Evolutionary conservation across 225 moss, liverwort and hornwort species (phyloP), one percentile per base, ranked within the genome.

Genomic region (Pleurozium schreberi): DNA sequence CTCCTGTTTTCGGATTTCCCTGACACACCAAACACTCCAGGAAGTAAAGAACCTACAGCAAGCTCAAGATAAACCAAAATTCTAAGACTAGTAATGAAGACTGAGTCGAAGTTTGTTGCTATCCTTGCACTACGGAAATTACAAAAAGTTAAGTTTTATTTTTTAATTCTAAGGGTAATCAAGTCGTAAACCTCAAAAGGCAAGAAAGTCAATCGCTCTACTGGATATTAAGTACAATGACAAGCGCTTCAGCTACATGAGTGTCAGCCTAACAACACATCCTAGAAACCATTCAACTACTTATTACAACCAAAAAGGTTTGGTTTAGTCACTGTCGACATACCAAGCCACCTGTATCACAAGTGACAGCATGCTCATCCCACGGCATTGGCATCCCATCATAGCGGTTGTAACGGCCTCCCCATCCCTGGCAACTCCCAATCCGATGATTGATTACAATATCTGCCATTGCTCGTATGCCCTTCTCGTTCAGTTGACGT

Each of bases 341-440:
- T 91, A 98, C 98, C 95, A 98, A 91, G 88, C 98, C 98, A 86
- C 97, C 97, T 82, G 95, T 96, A 67, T 99, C 98, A 92, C 90
- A 94, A 42, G 98, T 97, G 43, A 99, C 94, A 89, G 98, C 97
- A 93, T 97, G 96, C 88, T 99, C 98, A 90, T 99, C 98, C 98
- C 98, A 99, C 11, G 98, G 98, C 97, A 99, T 96, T 74, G 95
- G 96, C 98, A 96, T 97, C 67, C 96, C 97, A 89, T 99, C 98
- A 85, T 96, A 99, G 84, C 98, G 95, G 82, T 99, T 99, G 92
- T 99, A 99, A 22, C 85, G 80, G 58, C 96, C 97, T 77, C 93
- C 95, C 79, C 91, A 87, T 43, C 98, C 98, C 86, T 92, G 92
- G 84, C 93, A 89, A 88, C 97, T 97, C 34, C 98, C 98, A 86